Base-by-base conservation (phyloP, 129 eudicot species). In the Centrapalus pauciflorus region DNA sequence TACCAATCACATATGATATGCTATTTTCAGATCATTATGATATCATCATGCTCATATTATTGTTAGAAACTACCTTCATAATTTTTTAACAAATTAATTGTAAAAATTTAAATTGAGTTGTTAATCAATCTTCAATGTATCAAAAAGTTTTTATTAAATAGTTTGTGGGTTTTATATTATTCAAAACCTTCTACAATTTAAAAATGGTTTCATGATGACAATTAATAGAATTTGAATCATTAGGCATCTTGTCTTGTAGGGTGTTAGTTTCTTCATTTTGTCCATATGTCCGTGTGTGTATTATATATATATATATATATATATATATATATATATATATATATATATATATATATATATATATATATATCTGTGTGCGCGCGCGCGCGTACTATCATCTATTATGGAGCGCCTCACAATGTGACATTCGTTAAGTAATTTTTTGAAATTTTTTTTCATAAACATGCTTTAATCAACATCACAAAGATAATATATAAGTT, bases 241-340 rank as follows among this genome's bases (percentile, higher is more conserved):
- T 56, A 72, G 79, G 85, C 85, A 67, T 69, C 77, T 63, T 80
- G 82, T 83, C 87, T 76, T 61, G 38, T 35, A 27, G 61, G 56
- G 34, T 84, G 85, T 87, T 77, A 74, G 84, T 73, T 79, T 78
- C 67, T 80, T 38, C 61, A n/a, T n/a, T 24, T 55, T 61, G 87
- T 81, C 83, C 46, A 28, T 37, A n/a, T 62, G 27, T 54, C n/a
- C n/a, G n/a, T 43, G 3, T 10, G 23, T 59, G 43, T 20, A 19
- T 45, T 56, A 56, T 56, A 56, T 28, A 56, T 56, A 56, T 56
- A 56, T 56, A 28, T 29, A 35, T 50, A 25, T 48, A 34, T 17
- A 35, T 25, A 27, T 62, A 33, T 21, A 11, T 12, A 25, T 16
- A 17, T 14, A 17, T 25, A 12, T 28, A 13, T 30, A 54, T 11